Base-by-base conservation (phyloP, 345 rosid genomes). In the Rhizophora apiculata region DNA sequence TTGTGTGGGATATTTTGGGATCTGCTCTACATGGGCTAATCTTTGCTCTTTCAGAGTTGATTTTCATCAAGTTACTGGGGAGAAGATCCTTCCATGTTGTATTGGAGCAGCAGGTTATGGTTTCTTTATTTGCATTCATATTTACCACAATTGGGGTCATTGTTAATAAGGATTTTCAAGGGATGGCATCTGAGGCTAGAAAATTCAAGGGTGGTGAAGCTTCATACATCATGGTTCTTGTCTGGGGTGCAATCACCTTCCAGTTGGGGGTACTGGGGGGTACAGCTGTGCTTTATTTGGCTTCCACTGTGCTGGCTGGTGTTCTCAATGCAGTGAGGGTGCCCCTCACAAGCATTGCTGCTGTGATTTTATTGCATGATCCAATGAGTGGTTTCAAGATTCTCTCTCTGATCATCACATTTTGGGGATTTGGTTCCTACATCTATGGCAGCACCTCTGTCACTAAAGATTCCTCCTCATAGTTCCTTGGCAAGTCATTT, bases 341-440 rank as follows among this genome's bases (percentile, higher is more conserved):
- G 8, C 98, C 98, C 0, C 53, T 91, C 63, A 93, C 94, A 1
- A 81, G 94, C 77, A 58, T 90, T 29, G 96, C 90, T 0, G 96
- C 96, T 3, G 92, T 90, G 4, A 87, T 90, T 72, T 39, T 90
- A 79, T 69, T 93, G 60, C 84, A 87, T 63, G 96, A 93, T 62
- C 90, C 96, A 0, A 89, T 90, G 98, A 88, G 96, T 9, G 94
- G 97, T 5, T 89, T 93, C 68, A 93, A 93, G 83, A 89, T 91
- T 60, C 78, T 91, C 9, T 89, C 98, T n/a, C 60, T 91, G 65
- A n/a, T 84, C 30, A 63, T 87, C n/a, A 89, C 96, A 0, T 84
- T 89, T 30, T 93, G 96, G 96, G 96, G 98, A 60, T 89, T 90
- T 55, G 86, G 71, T 57, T 90, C 85, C 37, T 93, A 87, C 78